Conservation (phyloP, 306 rosid genomes). For the Cyclanthera cordifolia region DNA sequence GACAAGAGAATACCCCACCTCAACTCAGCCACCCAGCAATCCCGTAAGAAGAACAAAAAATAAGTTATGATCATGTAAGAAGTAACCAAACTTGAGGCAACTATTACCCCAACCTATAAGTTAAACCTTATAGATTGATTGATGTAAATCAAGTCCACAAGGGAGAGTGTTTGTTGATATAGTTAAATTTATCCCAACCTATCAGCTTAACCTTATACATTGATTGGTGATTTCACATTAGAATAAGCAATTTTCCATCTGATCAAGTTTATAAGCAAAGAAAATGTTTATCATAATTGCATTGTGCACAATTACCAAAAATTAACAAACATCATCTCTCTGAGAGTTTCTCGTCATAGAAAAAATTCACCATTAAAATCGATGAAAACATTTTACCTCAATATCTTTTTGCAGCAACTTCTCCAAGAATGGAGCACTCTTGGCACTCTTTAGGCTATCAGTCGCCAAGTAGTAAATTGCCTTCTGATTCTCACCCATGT, state of each 20-base stretch:
- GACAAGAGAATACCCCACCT: not conserved
- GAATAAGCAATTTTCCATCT: too few relatives aligned
- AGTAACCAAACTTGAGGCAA: not conserved
- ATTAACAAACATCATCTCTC: not conserved
- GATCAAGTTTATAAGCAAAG: not conserved
- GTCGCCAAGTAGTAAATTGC: conserved; percentile 92
- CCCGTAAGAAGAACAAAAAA: not conserved
- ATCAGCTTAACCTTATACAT: too few relatives aligned
- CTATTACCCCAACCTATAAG: not conserved
- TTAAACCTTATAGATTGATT: too few relatives aligned
- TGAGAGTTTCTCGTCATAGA: not conserved
- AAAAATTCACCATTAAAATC: not conserved
- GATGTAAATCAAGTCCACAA: too few relatives aligned
- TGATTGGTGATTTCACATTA: too few relatives aligned
- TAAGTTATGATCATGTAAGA: not conserved
- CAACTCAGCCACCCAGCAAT: not conserved
- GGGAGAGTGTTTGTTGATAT: too few relatives aligned
- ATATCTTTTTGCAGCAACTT: conserved; percentile 83
- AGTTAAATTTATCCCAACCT: not conserved
- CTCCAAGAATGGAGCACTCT: conserved; percentile 90
- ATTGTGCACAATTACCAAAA: not conserved
- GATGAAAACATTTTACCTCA: conserved; percentile 39
- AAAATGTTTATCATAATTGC: not conserved
- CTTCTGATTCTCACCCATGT: conserved; percentile 90
- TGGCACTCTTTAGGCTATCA: conserved; percentile 95